A percentile compares a stretch with the other conserved stretches of the same genome.
phyloP scores from a whole-genome alignment of 805 yeast genomes.

The Starmera dryadoides region DNA sequence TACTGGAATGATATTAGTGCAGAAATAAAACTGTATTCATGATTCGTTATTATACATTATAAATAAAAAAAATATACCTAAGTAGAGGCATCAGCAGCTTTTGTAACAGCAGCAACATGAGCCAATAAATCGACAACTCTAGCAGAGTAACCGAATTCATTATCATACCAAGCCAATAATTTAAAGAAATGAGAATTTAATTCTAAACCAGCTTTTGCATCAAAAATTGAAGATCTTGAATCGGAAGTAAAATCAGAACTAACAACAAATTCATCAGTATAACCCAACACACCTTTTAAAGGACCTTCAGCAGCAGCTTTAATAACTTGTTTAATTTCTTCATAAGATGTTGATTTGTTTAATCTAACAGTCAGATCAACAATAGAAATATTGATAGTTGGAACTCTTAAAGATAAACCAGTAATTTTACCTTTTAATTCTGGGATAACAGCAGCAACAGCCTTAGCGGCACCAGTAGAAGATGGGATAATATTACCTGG shows the following conservation, averaged over 20 bases:
- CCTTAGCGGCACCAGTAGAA: slow-evolving; percentile 97
- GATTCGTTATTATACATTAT: no score
- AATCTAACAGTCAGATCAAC: slow-evolving; percentile 87
- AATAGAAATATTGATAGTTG: slow-evolving; percentile 89
- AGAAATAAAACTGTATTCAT: no score
- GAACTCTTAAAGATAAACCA: slow-evolving; percentile 91
- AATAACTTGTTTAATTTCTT: slow-evolving; percentile 70
- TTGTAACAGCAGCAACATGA: slow-evolving; percentile 47
- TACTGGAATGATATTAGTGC: background rate
- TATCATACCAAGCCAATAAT: slow-evolving; percentile 62
- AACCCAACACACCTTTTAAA: slow-evolving; percentile 76
- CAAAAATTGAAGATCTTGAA: slow-evolving; percentile 52
- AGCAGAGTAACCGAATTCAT: slow-evolving; percentile 65
- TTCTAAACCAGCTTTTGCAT: slow-evolving; percentile 58
- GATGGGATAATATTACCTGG: slow-evolving; percentile 94
- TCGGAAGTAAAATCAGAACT: slow-evolving; percentile 58
- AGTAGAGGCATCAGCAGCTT: no score
- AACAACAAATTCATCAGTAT: slow-evolving; percentile 62
- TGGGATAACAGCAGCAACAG: slow-evolving; percentile 93
- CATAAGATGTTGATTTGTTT: slow-evolving; percentile 70
- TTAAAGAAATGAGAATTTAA: slow-evolving; percentile 60
- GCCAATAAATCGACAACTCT: slow-evolving; percentile 62
- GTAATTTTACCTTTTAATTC: slow-evolving; percentile 87
- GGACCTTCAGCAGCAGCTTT: slow-evolving; percentile 72
- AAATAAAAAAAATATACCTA: no score